Evolutionary conservation across 2,329 filamentous ascomycete genomes (phyloP), one percentile per base, ranked within the genome.

Genomic region (Periconia sp.): DNA sequence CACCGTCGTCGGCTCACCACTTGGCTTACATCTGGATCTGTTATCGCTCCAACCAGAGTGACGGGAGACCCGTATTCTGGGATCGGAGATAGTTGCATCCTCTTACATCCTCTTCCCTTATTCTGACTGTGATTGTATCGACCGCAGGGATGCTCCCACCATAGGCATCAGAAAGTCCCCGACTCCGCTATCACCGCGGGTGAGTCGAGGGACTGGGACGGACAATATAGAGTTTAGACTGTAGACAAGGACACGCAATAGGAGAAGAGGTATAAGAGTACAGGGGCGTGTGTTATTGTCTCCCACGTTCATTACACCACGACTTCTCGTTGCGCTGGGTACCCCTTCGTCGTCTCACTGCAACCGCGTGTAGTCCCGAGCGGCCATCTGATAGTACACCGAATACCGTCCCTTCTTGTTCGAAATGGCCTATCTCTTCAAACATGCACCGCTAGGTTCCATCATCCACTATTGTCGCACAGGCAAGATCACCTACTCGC

Each of bases 391-490:
- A 5, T 27, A 27, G 8, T 27, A 27, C 23, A 37, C 33, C 33
- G 10, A 13, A 13, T 5, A 37, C 13, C 6, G 5, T n/a, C 13
- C 15, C 3, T 13, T n/a, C 33, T 17, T 46, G 2, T 30, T n/a
- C 33, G 42, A 41, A 7, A 54, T 54, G 52, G 18, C 49, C 6
- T 50, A 50, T 23, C 47, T 54, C 19, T 33, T 54, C 20, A 47
- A 50, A n/a, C 52, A 54, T 17, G 49, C 52, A 6, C 13, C 52
- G 17, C 10, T 54, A 6, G 47, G 52, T 33, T 47, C 52, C n/a
- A 37, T 54, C 14, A 19, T 54, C 9, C 20, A 27, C 14, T 54
- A 47, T 35, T 27, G 13, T 31, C 11, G 20, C 20, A 50, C 10
- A 2, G 47, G 52, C 13, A 54, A 47, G 13, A 33, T 54, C 10